A percentile compares a stretch with the other conserved stretches of the same genome.
These are phyloP conservation scores for Colletotrichum falcatum DNA, from an alignment of 2,329 filamentous ascomycete species.

Conservation along the genomic window DNA sequence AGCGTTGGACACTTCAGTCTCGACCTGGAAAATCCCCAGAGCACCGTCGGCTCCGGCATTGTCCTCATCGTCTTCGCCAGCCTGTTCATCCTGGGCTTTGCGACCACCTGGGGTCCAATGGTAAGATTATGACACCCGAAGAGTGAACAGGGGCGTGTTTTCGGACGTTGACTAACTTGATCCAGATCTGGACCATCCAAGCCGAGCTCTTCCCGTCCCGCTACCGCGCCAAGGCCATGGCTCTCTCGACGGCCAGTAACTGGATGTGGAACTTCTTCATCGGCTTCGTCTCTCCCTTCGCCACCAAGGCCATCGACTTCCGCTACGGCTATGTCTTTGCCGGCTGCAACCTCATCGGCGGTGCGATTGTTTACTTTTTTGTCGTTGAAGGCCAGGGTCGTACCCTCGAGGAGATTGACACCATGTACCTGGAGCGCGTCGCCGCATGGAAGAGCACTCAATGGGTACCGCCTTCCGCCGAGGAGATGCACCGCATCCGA, in stretches of 20 bases:
- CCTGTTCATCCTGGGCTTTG: conserved; percentile 74
- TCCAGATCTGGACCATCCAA: conserved; percentile 69
- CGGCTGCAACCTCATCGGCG: conserved; percentile 74
- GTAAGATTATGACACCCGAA: not conserved
- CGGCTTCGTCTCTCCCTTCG: conserved; percentile 85
- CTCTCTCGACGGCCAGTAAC: conserved; percentile 70
- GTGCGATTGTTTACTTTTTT: conserved; percentile 80
- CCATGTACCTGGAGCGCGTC: conserved; percentile 77
- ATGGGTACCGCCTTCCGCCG: conserved; percentile 61
- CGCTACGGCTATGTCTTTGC: conserved; percentile 83
- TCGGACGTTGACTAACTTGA: not conserved
- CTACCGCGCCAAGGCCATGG: conserved; percentile 71
- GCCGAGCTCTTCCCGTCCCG: conserved; percentile 74
- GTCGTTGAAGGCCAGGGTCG: conserved; percentile 80
- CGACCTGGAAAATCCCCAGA: conserved; percentile 49
- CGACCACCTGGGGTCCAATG: conserved; percentile 54
- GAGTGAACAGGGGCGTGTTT: not conserved
- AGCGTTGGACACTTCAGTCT: conserved; percentile 64
- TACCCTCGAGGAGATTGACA: conserved; percentile 83
- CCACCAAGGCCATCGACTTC: conserved; percentile 77
- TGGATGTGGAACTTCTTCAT: conserved; percentile 82
- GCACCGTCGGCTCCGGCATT: conserved; percentile 61
- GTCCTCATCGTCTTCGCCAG: conserved; percentile 73
- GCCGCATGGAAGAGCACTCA: conserved; percentile 71
- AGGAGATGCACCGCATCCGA: conserved; percentile 58